These are phyloP conservation scores for Seiridium unicorne DNA, from an alignment of 2,329 filamentous ascomycete genomes.

Conservation along the genomic window DNA sequence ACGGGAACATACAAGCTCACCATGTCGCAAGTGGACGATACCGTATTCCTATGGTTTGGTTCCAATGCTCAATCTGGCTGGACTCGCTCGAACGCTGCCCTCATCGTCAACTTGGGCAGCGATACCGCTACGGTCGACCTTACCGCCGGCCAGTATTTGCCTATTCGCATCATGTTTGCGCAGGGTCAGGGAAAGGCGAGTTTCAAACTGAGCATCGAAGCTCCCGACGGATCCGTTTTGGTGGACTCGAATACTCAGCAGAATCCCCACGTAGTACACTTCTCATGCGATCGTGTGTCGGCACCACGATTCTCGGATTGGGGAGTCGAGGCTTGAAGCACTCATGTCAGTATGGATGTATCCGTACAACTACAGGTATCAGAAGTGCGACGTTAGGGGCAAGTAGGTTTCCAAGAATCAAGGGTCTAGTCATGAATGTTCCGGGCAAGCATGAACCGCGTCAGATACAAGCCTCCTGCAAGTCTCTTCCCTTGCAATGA, in stretches of 20 bases:
- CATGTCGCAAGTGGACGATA: background rate
- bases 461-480: no score
- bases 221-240: background rate
- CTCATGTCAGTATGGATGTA: no score
- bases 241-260: background rate
- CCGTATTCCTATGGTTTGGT: background rate
- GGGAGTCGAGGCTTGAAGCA: background rate
- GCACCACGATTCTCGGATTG: background rate
- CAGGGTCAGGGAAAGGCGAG: background rate
- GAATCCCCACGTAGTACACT: background rate
- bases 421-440: no score
- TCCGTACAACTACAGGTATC: no score
- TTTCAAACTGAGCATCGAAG: background rate
- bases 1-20: background rate
- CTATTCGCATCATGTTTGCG: slow-evolving; percentile 1
- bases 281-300: background rate
- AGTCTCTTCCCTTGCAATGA: no score
- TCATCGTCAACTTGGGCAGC: background rate
- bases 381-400: no score
- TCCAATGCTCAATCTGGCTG: background rate
- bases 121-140: background rate
- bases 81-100: background rate
- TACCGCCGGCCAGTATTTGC: background rate
- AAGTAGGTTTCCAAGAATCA: no score
- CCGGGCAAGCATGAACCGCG: no score